Percentiles rank a stretch among this genome's conserved stretches.
Conservation (phyloP, 163 green algal genomes). For the Prototheca cutis region DNA sequence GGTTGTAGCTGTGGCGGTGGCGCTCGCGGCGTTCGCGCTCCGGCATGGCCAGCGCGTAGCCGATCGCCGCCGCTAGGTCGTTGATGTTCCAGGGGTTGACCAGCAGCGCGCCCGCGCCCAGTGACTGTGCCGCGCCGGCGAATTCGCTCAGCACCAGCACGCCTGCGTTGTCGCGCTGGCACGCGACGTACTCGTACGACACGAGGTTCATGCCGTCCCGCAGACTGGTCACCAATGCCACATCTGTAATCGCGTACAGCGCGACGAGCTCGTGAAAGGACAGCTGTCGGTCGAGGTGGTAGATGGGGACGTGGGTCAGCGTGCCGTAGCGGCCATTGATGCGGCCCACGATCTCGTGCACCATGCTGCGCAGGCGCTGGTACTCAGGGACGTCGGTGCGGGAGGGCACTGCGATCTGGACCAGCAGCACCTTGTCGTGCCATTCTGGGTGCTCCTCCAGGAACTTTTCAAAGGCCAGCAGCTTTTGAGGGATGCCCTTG, state of each 20-base stretch:
- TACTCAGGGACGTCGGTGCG: constrained; percentile 96
- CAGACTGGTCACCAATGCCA: constrained; percentile 84
- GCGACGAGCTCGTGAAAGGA: constrained; percentile 92
- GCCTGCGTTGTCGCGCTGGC: constrained; percentile 88
- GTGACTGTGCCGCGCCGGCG: constrained; percentile 72
- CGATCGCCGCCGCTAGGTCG: constrained; percentile 80
- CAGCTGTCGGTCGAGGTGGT: constrained; percentile 89
- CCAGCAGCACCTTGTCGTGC: constrained; percentile 85
- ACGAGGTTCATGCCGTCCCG: constrained; percentile 99
- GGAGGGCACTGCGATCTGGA: constrained; percentile 95
- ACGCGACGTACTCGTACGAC: constrained; percentile 97
- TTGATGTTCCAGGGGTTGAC: constrained; percentile 98
- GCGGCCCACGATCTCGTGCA: constrained; percentile 97
- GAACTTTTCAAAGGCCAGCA: constrained; percentile 99
- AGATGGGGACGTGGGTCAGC: constrained; percentile 92
- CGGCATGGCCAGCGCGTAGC: constrained; percentile 86
- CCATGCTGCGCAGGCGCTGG: constrained; percentile 64
- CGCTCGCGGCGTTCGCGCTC: constrained; percentile 78
- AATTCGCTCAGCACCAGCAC: constrained; percentile 96
- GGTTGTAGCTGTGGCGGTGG: constrained; percentile 92
- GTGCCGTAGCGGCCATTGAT: constrained; percentile 98
- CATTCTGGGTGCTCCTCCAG: constrained; percentile 94
- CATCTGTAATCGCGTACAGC: constrained; percentile 93
- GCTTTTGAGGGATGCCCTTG: constrained; percentile 99
- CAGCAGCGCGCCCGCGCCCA: constrained; percentile 82